Evolutionary conservation across 2,329 filamentous ascomycete species (phyloP).

Genomic region (Aspergillus glaucus): DNA sequence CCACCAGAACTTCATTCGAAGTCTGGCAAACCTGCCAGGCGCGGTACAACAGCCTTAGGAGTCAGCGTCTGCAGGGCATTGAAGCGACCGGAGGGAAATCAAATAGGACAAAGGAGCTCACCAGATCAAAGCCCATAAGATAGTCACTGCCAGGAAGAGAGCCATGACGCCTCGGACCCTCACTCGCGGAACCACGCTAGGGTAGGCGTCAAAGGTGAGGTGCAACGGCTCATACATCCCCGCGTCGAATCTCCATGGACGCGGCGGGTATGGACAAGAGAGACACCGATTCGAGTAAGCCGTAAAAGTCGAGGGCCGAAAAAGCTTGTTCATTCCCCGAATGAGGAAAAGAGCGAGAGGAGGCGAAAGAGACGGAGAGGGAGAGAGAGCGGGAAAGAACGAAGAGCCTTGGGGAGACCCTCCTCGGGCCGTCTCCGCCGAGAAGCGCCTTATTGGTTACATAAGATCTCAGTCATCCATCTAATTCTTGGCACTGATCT

Average conservation of each 20-base stretch:
- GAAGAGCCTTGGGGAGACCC: neutral
- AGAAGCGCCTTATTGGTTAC: neutral
- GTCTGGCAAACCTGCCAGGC: constrained; percentile 85
- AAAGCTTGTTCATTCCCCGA: neutral
- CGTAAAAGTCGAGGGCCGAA: neutral
- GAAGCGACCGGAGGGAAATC: constrained; percentile 43
- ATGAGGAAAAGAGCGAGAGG: constrained; percentile 5
- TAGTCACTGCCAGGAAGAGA: constrained; percentile 41
- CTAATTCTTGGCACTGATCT: constrained; percentile 1
- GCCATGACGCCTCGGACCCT: constrained; percentile 46
- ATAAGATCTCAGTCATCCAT: neutral
- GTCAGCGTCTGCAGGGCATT: neutral
- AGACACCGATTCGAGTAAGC: neutral
- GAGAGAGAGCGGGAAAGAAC: constrained; percentile 1
- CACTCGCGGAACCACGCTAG: constrained; percentile 40
- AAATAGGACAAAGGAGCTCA: constrained; percentile 38
- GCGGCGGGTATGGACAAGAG: constrained; percentile 14
- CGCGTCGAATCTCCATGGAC: constrained; percentile 31
- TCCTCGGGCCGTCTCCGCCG: neutral
- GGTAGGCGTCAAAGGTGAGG: constrained; percentile 42
- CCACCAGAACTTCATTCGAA: constrained; percentile 83
- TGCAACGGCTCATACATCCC: constrained; percentile 43
- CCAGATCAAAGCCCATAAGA: constrained; percentile 47
- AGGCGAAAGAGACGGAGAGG: constrained; percentile 1
- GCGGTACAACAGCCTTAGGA: constrained; percentile 68